A percentile compares a stretch with the other conserved stretches of the same genome.
Conservation (phyloP, 495 filamentous ascomycete species). For the Baudoinia panamericana region DNA sequence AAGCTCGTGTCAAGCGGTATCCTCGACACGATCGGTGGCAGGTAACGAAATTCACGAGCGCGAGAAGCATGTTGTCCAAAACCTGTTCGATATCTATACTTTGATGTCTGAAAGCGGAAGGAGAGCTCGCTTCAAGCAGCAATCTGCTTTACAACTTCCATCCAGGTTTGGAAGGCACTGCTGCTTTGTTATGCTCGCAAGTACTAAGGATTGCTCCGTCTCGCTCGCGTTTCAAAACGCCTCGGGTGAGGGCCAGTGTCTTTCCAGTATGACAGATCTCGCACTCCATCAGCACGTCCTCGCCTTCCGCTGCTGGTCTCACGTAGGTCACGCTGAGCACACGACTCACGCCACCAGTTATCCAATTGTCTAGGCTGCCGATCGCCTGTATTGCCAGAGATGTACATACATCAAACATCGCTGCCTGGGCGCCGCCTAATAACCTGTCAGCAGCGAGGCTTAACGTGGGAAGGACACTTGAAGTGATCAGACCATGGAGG, state of each 20-base stretch:
- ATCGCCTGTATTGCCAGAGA: constrained; percentile 20
- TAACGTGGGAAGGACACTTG: too few relatives aligned
- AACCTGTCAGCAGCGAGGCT: too few relatives aligned
- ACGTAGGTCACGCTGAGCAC: constrained; percentile 30
- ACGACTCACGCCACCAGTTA: constrained; percentile 27
- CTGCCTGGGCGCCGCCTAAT: constrained; percentile 18
- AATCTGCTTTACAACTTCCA: constrained; percentile 17
- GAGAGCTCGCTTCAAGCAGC: background rate
- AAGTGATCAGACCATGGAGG: constrained; percentile 24
- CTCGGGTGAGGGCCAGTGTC: constrained; percentile 22
- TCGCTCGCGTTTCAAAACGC: constrained; percentile 19
- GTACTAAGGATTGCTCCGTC: constrained; percentile 26
- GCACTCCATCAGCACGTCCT: constrained; percentile 25
- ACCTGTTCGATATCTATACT: too few relatives aligned
- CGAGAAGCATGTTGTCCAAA: too few relatives aligned
- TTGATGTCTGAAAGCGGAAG: background rate
- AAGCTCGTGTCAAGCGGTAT: constrained; percentile 1
- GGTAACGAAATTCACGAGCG: too few relatives aligned
- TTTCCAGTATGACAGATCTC: constrained; percentile 27
- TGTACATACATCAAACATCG: constrained; percentile 30
- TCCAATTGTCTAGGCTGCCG: constrained; percentile 24
- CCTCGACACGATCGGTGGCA: constrained; percentile 5
- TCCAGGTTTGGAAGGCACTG: constrained; percentile 14
- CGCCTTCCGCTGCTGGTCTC: constrained; percentile 24
- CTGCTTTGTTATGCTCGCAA: constrained; percentile 31